Evolutionary conservation across 192 early-diverging fungal genomes (phyloP), one percentile per base, ranked within the genome.

Genomic region (Blastocladiella britannica): DNA sequence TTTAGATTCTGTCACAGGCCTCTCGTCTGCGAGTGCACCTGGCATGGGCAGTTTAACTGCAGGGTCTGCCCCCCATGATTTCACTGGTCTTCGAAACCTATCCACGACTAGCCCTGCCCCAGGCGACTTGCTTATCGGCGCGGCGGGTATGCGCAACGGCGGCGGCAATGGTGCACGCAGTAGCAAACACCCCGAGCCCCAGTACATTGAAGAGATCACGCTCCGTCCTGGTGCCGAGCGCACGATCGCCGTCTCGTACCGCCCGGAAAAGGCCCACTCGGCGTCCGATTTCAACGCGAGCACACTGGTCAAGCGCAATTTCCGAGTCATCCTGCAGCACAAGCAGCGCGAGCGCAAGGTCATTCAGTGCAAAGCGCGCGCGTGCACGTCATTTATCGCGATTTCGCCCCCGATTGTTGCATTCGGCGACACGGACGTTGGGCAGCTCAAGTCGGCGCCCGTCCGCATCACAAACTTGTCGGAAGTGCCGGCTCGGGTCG

Each of bases 401-500:
- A 84, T 92, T 2, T 69, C 73, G 29, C 94, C 94, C 7, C 75
- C 77, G 54, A 67, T 81, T 30, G 72, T 97, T 5, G 85, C 93
- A 60, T 97, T 97, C 80, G 94, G 94, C 54, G 85, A 87, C 55
- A 91, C 91, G 1, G 89, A 95, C 67, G 92, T 97, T 0, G 88
- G 89, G 20, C 89, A 85, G 5, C 70, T 89, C 12, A 93, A 94
- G 67, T 87, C 91, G 5, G 61, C 86, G 56, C 83, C 84, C 1
- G 74, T 97, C 56, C 71, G 74, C 26, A 77, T 95, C 25, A 70
- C 72, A 27, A 97, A 97, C 68, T 67, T 77, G 58, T 93, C 94
- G 22, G 89, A 92, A 29, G 69, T 97, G 24, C 65, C 80, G 6
- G 89, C 88, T 0, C 76, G 70, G 0, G 85, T 97, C 1, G 84